Conservation (phyloP, 179 eudicot species). For the Spergularia azorica region DNA sequence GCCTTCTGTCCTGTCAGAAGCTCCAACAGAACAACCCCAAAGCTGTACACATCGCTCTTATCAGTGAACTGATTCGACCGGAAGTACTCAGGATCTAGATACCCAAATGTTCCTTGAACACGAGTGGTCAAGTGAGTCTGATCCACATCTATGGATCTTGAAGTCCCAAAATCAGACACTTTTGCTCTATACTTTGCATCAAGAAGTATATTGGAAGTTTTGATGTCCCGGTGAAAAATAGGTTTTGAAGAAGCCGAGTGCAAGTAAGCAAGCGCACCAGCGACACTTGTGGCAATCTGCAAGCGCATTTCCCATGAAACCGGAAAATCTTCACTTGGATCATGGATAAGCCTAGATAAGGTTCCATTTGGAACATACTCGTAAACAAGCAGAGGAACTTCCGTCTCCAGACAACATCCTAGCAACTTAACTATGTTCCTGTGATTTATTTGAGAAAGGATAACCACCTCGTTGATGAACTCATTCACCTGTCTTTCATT, state of each 20-base stretch:
- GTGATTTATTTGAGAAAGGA: constrained; percentile 49
- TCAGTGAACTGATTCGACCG: constrained; percentile 35
- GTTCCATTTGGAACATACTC: constrained; percentile 47
- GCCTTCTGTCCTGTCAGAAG: constrained; percentile 48
- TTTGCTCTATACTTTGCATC: constrained; percentile 38
- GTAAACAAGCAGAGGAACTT: constrained; percentile 52
- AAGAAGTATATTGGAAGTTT: constrained; percentile 38
- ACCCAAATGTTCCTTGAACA: constrained; percentile 43
- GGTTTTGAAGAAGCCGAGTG: constrained; percentile 37
- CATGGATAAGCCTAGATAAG: constrained; percentile 36
- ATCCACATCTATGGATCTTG: constrained; percentile 33
- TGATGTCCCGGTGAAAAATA: constrained; percentile 38
- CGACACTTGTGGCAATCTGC: constrained; percentile 36
- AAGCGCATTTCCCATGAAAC: constrained; percentile 40
- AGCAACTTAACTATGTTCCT: constrained; percentile 44
- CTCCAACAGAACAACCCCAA: constrained; percentile 57
- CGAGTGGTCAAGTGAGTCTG: constrained; percentile 39
- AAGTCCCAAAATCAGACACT: constrained; percentile 37
- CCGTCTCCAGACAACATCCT: constrained; percentile 53
- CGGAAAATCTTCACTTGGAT: constrained; percentile 29
- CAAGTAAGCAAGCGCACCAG: constrained; percentile 36
- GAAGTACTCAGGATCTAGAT: constrained; percentile 41
- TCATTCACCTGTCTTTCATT: constrained; percentile 34
- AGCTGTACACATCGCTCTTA: constrained; percentile 44
- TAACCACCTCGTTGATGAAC: constrained; percentile 52